Conservation (phyloP, 2,329 filamentous ascomycete genomes). For the Biscogniauxia marginata region DNA sequence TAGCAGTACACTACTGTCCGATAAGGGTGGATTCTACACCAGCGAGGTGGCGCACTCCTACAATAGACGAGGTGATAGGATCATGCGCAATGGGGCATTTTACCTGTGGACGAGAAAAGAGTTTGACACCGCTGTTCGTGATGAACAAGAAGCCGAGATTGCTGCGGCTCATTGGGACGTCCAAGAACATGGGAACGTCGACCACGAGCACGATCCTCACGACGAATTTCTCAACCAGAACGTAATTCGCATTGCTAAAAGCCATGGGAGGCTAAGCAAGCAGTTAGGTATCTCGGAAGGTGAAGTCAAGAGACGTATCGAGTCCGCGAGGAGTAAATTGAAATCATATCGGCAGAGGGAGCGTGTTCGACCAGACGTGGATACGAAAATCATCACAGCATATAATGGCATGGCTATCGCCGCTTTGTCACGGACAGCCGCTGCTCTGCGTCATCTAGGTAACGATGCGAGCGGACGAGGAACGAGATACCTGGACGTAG, state of each 20-base stretch:
- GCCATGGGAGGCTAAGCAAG: conserved; percentile 65
- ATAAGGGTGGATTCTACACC: conserved; percentile 75
- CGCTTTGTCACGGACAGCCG: conserved; percentile 73
- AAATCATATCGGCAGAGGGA: conserved; percentile 70
- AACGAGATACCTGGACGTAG: conserved; percentile 61
- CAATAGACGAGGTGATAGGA: conserved; percentile 68
- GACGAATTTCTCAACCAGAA: conserved; percentile 96
- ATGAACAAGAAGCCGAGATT: conserved; percentile 64
- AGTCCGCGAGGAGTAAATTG: conserved; percentile 65
- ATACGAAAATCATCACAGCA: conserved; percentile 83
- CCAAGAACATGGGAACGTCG: conserved; percentile 79
- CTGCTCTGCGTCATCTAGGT: conserved; percentile 61
- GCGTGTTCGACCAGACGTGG: conserved; percentile 72
- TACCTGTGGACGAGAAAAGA: conserved; percentile 93
- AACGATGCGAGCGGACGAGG: conserved; percentile 52
- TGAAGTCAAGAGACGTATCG: conserved; percentile 67
- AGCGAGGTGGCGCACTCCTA: conserved; percentile 89
- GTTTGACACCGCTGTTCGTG: conserved; percentile 72
- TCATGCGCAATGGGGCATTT: conserved; percentile 88
- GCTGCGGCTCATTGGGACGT: conserved; percentile 85
- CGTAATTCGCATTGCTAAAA: conserved; percentile 71
- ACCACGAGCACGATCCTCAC: conserved; percentile 77
- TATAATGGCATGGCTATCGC: conserved; percentile 90
- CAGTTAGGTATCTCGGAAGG: conserved; percentile 72
- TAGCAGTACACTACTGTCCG: conserved; percentile 63